A percentile compares a stretch with the other conserved stretches of the same genome.
These are phyloP conservation scores for Xylariaceae sp. DNA, from an alignment of 2,329 filamentous ascomycete genomes.

Conservation along the genomic window DNA sequence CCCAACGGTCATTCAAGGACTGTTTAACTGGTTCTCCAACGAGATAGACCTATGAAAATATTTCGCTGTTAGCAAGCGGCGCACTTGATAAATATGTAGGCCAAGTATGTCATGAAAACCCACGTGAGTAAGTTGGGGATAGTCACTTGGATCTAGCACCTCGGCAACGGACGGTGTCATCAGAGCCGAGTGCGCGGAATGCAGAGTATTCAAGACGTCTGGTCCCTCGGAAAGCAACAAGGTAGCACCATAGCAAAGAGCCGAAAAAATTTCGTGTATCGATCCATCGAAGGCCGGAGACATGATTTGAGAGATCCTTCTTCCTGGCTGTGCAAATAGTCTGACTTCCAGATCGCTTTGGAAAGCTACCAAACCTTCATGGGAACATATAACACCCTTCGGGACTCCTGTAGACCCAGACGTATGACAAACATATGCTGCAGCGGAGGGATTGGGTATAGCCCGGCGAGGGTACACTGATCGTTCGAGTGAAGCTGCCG, in stretches of 20 bases:
- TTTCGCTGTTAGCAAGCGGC: too few species aligned
- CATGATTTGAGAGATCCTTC: constrained; percentile 37
- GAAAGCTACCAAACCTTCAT: constrained; percentile 35
- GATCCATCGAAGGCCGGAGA: constrained; percentile 42
- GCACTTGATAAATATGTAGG: too few species aligned
- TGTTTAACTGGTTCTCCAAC: constrained; percentile 12
- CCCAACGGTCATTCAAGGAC: constrained; percentile 14
- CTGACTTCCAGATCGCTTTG: constrained; percentile 32
- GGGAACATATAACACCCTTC: constrained; percentile 38
- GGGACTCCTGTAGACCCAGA: constrained; percentile 42
- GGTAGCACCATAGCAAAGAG: constrained; percentile 37
- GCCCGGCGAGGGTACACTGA: constrained; percentile 20
- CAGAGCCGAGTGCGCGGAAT: constrained; percentile 28
- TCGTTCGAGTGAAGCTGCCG: too few species aligned
- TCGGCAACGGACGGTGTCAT: constrained; percentile 37
- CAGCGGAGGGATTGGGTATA: not conserved
- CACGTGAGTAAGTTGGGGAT: constrained; percentile 24
- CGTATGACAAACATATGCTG: constrained; percentile 41
- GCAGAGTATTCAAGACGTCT: constrained; percentile 31
- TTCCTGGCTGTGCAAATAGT: constrained; percentile 31
- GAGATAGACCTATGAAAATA: constrained; percentile 34
- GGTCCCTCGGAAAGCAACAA: constrained; percentile 29
- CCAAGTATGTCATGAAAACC: too few species aligned
- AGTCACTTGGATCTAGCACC: constrained; percentile 31
- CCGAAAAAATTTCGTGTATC: constrained; percentile 38